Percentiles rank a stretch among this genome's conserved stretches.
Evolutionary conservation across 306 rosid genomes (phyloP).

Genomic region (Mimosa pudica): DNA sequence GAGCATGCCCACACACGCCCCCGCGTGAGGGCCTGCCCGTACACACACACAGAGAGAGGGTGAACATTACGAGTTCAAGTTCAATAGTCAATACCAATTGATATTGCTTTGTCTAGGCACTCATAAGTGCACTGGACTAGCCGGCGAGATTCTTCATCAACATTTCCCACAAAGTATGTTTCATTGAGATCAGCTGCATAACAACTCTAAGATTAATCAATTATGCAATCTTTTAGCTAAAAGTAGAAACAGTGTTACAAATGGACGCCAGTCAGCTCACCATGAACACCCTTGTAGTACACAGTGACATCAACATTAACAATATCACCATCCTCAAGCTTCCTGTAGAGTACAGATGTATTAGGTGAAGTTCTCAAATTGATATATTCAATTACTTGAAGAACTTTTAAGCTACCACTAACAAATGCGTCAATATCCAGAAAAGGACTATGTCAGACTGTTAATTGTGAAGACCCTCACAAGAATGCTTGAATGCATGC

Average conservation of each 20-base stretch:
- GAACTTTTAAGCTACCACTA: constrained; percentile 9
- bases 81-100: constrained; percentile 64
- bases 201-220: constrained; percentile 26
- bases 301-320: constrained; percentile 88
- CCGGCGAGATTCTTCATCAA: constrained; percentile 78
- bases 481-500: not conserved
- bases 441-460: not conserved
- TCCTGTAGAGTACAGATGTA: constrained; percentile 52
- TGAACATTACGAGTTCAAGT: constrained; percentile 3
- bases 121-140: constrained; percentile 85
- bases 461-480: not conserved
- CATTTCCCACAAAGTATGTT: constrained; percentile 94
- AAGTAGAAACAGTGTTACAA: not conserved
- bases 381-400: constrained; percentile 7
- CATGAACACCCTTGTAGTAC: constrained; percentile 89
- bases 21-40: no score
- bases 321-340: constrained; percentile 95
- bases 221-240: not conserved
- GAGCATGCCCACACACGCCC: no score
- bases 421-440: constrained; percentile 11
- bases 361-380: constrained; percentile 27
- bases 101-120: constrained; percentile 92
- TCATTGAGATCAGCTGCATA: constrained; percentile 90
- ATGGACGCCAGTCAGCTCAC: constrained; percentile 41
- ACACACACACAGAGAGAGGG: not conserved